Evolutionary conservation across 2,329 filamentous ascomycete genomes (phyloP), one percentile per base, ranked within the genome.

Genomic region (Aspergillus amoenus): DNA sequence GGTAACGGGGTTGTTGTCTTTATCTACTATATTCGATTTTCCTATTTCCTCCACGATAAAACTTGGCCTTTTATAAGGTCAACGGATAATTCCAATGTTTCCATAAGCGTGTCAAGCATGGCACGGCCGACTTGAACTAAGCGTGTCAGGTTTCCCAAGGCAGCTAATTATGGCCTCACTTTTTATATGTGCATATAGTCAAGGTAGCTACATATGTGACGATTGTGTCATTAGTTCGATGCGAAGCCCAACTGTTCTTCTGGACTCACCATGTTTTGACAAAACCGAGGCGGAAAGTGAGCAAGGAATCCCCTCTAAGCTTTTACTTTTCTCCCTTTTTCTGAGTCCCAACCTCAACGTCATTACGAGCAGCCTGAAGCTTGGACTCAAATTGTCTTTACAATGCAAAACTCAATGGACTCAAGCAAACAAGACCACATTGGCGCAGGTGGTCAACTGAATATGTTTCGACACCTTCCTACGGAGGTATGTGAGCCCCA

Each of bases 1-100:
- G 52, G 9, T 39, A 44, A 17, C 39, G 24, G 61, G 52, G 42
- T 52, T 62, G 51, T 39, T 53, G 39, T 37, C 49, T 54, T 49
- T 54, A 43, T 40, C 30, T 61, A 47, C n/a, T 37, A 43, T 22
- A 21, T 37, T 18, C 41, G 45, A 55, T 18, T 43, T 30, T 51
- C 24, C 43, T 42, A 21, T 30, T 65, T 64, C 71, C 72, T 37
- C 72, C 52, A 72, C 71, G 39, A 74, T 67, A 44, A 72, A 72
- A 8, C 45, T 30, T 47, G 34, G 30, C 18, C 27, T 18, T 22
- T 21, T 37, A 13, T 45, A 30, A 21, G 43, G 22, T 45, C 22
- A 27, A 4, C 15, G 22, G 24, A 6, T 45, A 45, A 30, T 45
- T 27, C 34, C 22, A 45, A 21, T 42, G n/a, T 42, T 27, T 45